A percentile compares a stretch with the other conserved stretches of the same genome.
These are phyloP conservation scores for Penicillium atrosanguineum DNA, from an alignment of 495 filamentous ascomycete species.

Conservation along the genomic window DNA sequence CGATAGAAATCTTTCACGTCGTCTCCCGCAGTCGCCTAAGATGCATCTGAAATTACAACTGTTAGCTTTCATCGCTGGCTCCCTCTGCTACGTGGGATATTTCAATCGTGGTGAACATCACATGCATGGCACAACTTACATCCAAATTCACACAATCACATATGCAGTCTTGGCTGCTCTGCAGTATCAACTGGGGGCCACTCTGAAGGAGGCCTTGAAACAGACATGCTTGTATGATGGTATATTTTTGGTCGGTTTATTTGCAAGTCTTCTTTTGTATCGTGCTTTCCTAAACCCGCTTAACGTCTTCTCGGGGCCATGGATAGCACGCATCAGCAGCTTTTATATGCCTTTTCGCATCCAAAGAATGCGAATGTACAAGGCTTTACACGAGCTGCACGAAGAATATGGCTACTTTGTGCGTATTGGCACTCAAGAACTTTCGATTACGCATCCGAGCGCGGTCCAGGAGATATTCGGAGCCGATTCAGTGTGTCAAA, in stretches of 20 bases:
- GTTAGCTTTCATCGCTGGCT: conserved; percentile 1
- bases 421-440: conserved; percentile 32
- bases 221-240: neutral
- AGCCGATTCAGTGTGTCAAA: conserved; percentile 21
- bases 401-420: conserved; percentile 40
- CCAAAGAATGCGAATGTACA: conserved; percentile 23
- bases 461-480: conserved; percentile 19
- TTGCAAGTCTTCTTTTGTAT: conserved; percentile 35
- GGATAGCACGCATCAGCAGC: conserved; percentile 32
- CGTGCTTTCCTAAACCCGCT: conserved; percentile 41
- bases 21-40: neutral
- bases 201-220: neutral
- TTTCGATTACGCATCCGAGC: conserved; percentile 35
- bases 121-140: conserved; percentile 2
- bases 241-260: neutral
- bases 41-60: neutral
- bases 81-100: conserved; percentile 7
- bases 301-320: conserved; percentile 40
- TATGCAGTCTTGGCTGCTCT: neutral
- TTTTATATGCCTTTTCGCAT: conserved; percentile 30
- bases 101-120: conserved; percentile 20
- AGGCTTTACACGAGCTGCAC: conserved; percentile 26
- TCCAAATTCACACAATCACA: neutral
- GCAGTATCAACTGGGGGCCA: neutral
- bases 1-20: too few relatives aligned